These are phyloP conservation scores for Colletotrichum coccodes DNA, from an alignment of 2,329 filamentous ascomycete species.

Conservation along the genomic window DNA sequence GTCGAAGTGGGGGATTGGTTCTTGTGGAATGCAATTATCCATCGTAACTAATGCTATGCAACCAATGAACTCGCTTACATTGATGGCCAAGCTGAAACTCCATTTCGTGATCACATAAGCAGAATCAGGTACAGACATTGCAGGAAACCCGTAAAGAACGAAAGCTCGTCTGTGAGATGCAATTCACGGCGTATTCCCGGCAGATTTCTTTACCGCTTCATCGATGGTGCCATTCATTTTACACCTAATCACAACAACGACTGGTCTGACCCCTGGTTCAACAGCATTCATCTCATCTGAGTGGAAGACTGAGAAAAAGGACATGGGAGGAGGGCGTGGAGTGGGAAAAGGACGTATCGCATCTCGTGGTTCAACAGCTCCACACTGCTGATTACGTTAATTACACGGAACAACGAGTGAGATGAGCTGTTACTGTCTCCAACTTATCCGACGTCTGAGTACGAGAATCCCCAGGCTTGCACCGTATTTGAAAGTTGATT, in stretches of 20 bases:
- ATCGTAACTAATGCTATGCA: background rate
- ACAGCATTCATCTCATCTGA: background rate
- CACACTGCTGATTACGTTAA: slow-evolving; percentile 29
- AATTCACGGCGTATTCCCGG: background rate
- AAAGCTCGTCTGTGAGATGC: background rate
- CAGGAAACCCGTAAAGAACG: background rate
- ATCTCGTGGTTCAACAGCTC: slow-evolving; percentile 15
- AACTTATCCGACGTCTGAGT: background rate
- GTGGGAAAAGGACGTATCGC: slow-evolving; percentile 16
- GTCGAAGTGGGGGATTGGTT: background rate
- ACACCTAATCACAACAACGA: background rate
- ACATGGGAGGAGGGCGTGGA: slow-evolving; percentile 4
- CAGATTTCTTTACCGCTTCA: background rate
- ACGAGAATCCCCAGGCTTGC: background rate
- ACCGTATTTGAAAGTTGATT: background rate
- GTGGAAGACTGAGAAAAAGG: background rate
- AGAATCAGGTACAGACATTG: background rate
- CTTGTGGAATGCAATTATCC: background rate
- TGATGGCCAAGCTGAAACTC: background rate
- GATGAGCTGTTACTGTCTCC: background rate
- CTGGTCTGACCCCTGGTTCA: background rate
- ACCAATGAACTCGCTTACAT: background rate
- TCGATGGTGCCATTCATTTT: background rate
- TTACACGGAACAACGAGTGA: slow-evolving; percentile 12
- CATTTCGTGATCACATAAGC: background rate